These are phyloP conservation scores for Plenodomus tracheiphilus DNA, from an alignment of 2,329 filamentous ascomycete species.

Conservation along the genomic window DNA sequence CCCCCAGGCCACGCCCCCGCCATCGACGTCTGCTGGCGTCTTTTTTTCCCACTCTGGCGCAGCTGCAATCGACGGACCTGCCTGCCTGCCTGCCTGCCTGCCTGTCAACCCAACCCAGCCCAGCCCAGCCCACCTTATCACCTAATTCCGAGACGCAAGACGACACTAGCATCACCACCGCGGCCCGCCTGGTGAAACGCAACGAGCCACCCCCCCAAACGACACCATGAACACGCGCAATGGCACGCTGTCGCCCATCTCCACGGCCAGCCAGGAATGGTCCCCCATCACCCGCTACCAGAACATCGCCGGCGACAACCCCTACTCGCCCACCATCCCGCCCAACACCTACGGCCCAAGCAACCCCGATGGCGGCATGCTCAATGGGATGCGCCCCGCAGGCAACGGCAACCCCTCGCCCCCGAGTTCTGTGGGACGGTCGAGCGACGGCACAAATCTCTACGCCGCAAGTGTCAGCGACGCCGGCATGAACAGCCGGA, in stretches of 20 bases:
- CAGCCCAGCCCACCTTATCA: not conserved
- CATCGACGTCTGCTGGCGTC: slow-evolving; percentile 2
- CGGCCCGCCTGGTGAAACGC: slow-evolving; percentile 29
- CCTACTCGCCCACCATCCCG: slow-evolving; percentile 43
- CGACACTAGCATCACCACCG: slow-evolving; percentile 23
- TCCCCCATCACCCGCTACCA: slow-evolving; percentile 46
- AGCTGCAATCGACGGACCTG: too few species aligned
- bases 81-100: too few species aligned
- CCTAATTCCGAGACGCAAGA: slow-evolving; percentile 13
- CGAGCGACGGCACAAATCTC: slow-evolving; percentile 75
- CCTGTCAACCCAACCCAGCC: too few species aligned
- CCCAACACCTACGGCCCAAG: slow-evolving; percentile 40
- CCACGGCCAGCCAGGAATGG: slow-evolving; percentile 47
- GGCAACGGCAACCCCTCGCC: slow-evolving; percentile 69
- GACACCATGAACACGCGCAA: slow-evolving; percentile 43
- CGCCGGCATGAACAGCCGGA: slow-evolving; percentile 62
- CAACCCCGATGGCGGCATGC: slow-evolving; percentile 49
- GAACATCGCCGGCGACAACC: slow-evolving; percentile 42
- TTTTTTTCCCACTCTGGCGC: not conserved
- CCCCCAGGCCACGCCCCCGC: slow-evolving; percentile 4
- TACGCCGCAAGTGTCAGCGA: slow-evolving; percentile 58
- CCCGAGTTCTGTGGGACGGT: slow-evolving; percentile 83
- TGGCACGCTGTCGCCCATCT: slow-evolving; percentile 46
- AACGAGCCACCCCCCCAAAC: slow-evolving; percentile 9
- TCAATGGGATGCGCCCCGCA: slow-evolving; percentile 56